Base-by-base conservation (phyloP, 805 yeast species). In the Nakazawaea siamensis region DNA sequence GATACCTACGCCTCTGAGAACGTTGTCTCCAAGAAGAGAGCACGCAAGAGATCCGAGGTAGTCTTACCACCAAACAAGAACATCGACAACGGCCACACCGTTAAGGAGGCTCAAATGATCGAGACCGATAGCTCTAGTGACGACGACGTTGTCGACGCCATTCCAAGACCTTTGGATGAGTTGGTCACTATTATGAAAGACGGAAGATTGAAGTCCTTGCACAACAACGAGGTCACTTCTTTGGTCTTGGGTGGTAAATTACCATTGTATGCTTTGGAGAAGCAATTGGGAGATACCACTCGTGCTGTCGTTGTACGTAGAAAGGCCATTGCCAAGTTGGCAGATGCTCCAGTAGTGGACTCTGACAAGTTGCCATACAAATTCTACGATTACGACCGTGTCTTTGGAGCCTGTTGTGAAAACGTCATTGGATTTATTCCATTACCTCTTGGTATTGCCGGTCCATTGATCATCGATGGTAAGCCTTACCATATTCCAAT, bases 401-500 rank as follows among this genome's bases (percentile, higher is more conserved):
- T 92, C 5, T 80, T 88, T 52, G 98, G 98, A 42, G 97, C 98
- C 8, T 92, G 99, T 64, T 92, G 99, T 66, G 99, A 92, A 58
- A 92, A 92, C 52, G 99, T 92, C 39, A 82, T 92, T 57, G 99
- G 99, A 20, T 92, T 69, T 55, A 75, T 90, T 78, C 99, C 98
- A 18, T 57, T 92, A 28, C 99, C 99, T 5, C 86, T 92, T 37
- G 99, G 99, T 57, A 80, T 92, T 53, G 97, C 97, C 18, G 99
- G 99, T 35, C 99, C 99, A 8, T 61, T 92, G 55, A 68, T 85
- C 37, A 84, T 92, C 50, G 97, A 92, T 57, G 94, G 90, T 34
- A 76, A 70, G 45, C 77, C 94, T 31, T 81, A 71, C 56, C 95
- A 87, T 59, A 79, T 92, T 47, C 99, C 99, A 26, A 86, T 92